These are phyloP conservation scores for Leccinum truebloodii DNA, from an alignment of 768 basidiomycete genomes.

Conservation along the genomic window DNA sequence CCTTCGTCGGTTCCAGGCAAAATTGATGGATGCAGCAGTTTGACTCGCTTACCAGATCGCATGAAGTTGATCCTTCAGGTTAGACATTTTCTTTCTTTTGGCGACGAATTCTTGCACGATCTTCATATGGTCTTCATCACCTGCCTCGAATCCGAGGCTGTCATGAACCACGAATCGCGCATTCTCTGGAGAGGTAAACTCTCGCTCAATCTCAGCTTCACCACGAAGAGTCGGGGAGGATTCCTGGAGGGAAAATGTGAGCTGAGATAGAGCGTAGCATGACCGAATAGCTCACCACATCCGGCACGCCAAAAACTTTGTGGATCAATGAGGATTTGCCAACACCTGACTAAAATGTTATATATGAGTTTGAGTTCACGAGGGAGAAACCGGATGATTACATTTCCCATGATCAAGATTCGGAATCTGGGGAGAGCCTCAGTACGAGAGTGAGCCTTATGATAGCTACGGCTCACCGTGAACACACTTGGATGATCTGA, in stretches of 20 bases:
- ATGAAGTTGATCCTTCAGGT: slow-evolving; percentile 11
- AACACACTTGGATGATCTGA: slow-evolving; percentile 10
- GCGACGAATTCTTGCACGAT: slow-evolving; percentile 6
- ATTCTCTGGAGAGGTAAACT: slow-evolving; percentile 17
- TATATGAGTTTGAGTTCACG: background rate
- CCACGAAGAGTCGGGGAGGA: slow-evolving; percentile 7
- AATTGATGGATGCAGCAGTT: background rate
- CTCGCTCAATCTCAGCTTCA: slow-evolving; percentile 8
- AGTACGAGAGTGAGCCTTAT: background rate
- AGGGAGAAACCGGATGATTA: background rate
- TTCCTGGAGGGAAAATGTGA: background rate
- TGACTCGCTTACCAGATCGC: slow-evolving; percentile 11
- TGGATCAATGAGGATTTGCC: slow-evolving; percentile 18
- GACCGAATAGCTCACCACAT: slow-evolving; percentile 6
- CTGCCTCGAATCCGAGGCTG: slow-evolving; percentile 21
- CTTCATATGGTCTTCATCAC: slow-evolving; percentile 9
- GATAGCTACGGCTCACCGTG: slow-evolving; percentile 3
- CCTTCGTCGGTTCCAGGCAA: background rate
- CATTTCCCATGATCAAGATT: slow-evolving; percentile 19
- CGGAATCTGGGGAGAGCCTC: slow-evolving; percentile 9
- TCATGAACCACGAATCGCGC: slow-evolving; percentile 20
- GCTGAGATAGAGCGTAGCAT: background rate
- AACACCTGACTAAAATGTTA: slow-evolving; percentile 12
- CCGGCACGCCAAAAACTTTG: slow-evolving; percentile 13
- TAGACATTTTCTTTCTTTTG: slow-evolving; percentile 4